Percentiles rank a stretch among this genome's conserved stretches.
These are phyloP conservation scores for Pseudophaeomoniella oleicola DNA, from an alignment of 2,329 filamentous ascomycete species.

Conservation along the genomic window DNA sequence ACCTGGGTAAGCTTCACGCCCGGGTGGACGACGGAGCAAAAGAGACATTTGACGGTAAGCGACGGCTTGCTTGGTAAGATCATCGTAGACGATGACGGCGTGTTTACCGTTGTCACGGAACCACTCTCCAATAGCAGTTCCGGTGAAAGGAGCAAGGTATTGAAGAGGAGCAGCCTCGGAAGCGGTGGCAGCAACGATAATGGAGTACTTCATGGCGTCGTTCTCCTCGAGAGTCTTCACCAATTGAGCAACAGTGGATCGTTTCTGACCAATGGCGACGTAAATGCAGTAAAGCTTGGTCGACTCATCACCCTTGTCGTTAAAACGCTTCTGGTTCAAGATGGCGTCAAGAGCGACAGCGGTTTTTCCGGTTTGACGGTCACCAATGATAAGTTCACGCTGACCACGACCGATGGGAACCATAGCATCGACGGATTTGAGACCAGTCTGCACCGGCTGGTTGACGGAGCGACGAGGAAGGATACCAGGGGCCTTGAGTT, in stretches of 20 bases:
- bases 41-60: slow-evolving; percentile 99
- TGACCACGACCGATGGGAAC: slow-evolving; percentile 99
- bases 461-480: slow-evolving; percentile 93
- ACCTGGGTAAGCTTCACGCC: slow-evolving; percentile 98
- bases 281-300: slow-evolving; percentile 99
- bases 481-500: slow-evolving; percentile 98
- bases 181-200: slow-evolving; percentile 88
- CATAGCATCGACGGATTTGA: slow-evolving; percentile 99
- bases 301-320: slow-evolving; percentile 67
- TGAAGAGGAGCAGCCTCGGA: slow-evolving; percentile 93
- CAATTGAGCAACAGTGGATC: slow-evolving; percentile 96
- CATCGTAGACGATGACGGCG: slow-evolving; percentile 81
- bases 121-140: slow-evolving; percentile 48
- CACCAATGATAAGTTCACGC: slow-evolving; percentile 99
- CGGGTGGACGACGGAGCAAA: slow-evolving; percentile 89
- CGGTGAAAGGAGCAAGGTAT: slow-evolving; percentile 89
- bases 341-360: slow-evolving; percentile 96
- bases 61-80: slow-evolving; percentile 86
- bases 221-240: slow-evolving; percentile 99
- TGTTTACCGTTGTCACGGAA: slow-evolving; percentile 82
- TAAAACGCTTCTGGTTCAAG: slow-evolving; percentile 99
- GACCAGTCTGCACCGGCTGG: slow-evolving; percentile 97
- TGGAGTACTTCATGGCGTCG: slow-evolving; percentile 96
- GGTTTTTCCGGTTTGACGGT: slow-evolving; percentile 99
- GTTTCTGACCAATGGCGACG: slow-evolving; percentile 98